phyloP scores from a whole-genome alignment of 805 yeast genomes.

The Tetrapisispora fleetii region DNA sequence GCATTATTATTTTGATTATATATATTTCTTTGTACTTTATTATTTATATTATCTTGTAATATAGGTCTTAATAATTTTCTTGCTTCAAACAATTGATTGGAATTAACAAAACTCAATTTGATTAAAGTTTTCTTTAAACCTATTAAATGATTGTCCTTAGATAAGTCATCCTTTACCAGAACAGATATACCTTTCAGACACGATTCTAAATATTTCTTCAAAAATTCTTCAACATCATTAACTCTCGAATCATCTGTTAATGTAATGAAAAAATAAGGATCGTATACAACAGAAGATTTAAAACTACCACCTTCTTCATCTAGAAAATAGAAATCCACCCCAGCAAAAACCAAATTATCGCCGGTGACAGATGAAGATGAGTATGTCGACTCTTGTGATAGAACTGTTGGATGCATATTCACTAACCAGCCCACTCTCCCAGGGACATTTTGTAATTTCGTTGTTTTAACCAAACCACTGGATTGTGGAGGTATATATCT shows the following conservation, averaged over 20 bases:
- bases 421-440: constrained; percentile 70
- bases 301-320: constrained; percentile 97
- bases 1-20: constrained; percentile 31
- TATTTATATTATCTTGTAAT: constrained; percentile 53
- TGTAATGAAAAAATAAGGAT: constrained; percentile 76
- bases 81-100: constrained; percentile 64
- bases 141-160: constrained; percentile 74
- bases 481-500: constrained; percentile 62
- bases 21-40: constrained; percentile 53
- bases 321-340: constrained; percentile 86
- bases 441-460: constrained; percentile 12
- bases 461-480: constrained; percentile 12
- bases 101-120: constrained; percentile 64
- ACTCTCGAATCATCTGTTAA: constrained; percentile 36
- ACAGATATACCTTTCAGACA: constrained; percentile 47
- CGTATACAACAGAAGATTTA: constrained; percentile 71
- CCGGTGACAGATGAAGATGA: constrained; percentile 1
- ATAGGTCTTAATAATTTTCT: constrained; percentile 62
- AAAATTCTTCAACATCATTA: constrained; percentile 75
- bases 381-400: constrained; percentile 37
- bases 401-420: constrained; percentile 83
- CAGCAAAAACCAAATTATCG: constrained; percentile 54
- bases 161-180: constrained; percentile 66
- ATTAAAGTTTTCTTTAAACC: constrained; percentile 62
- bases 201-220: constrained; percentile 58